Percentiles rank a stretch among this genome's conserved stretches.
These are phyloP conservation scores for Capronia coronata DNA, from an alignment of 2,329 filamentous ascomycete species.

Conservation along the genomic window DNA sequence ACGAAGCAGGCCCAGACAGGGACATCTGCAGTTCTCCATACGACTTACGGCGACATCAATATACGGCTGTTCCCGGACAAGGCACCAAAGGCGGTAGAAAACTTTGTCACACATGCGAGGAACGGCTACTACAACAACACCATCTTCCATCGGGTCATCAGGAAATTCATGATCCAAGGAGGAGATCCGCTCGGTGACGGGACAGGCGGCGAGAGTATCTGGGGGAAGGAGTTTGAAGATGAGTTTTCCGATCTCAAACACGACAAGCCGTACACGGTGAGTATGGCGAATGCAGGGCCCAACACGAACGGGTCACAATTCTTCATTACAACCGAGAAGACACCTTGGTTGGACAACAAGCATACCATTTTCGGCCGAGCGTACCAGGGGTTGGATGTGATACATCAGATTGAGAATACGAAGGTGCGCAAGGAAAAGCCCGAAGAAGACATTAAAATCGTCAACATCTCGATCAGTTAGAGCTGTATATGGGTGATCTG, in stretches of 20 bases:
- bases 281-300: constrained; percentile 95
- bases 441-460: constrained; percentile 93
- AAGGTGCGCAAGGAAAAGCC: constrained; percentile 88
- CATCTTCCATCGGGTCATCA: constrained; percentile 94
- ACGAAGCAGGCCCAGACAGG: constrained; percentile 65
- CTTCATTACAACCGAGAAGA: constrained; percentile 89
- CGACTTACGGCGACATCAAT: constrained; percentile 87
- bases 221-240: constrained; percentile 87
- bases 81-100: constrained; percentile 91
- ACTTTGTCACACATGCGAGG: constrained; percentile 87
- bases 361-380: constrained; percentile 94
- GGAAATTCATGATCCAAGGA: constrained; percentile 95
- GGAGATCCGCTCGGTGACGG: constrained; percentile 84
- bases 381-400: constrained; percentile 83
- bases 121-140: constrained; percentile 95
- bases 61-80: constrained; percentile 88
- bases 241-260: constrained; percentile 88
- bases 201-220: constrained; percentile 84
- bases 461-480: constrained; percentile 60
- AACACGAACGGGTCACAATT: constrained; percentile 96
- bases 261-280: constrained; percentile 92
- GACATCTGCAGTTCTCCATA: constrained; percentile 78
- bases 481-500: background rate
- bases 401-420: constrained; percentile 90
- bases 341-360: constrained; percentile 91